Conservation (phyloP, 2,329 filamentous ascomycete genomes). For the Cladophialophora exuberans region DNA sequence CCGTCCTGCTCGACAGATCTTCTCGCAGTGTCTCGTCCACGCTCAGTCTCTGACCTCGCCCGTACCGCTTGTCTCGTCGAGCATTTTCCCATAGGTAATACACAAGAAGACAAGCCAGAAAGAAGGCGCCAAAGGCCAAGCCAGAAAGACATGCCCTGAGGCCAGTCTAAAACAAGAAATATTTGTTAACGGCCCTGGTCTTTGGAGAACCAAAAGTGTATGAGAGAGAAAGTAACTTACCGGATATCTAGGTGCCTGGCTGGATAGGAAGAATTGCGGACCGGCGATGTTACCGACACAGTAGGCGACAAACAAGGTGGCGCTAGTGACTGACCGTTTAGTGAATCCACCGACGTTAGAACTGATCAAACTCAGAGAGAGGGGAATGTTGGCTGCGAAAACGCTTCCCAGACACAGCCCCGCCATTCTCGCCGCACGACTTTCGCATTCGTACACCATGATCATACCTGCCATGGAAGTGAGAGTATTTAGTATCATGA, state of each 20-base stretch:
- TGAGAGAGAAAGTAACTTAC: constrained; percentile 6
- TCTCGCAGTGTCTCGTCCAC: constrained; percentile 36
- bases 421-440: constrained; percentile 36
- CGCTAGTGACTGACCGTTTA: constrained; percentile 58
- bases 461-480: constrained; percentile 40
- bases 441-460: constrained; percentile 38
- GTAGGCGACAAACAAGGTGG: constrained; percentile 57
- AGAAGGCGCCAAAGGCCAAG: constrained; percentile 37
- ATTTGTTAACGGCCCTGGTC: constrained; percentile 39
- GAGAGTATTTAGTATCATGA: constrained; percentile 40
- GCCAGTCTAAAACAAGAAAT: constrained; percentile 35
- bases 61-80: constrained; percentile 37
- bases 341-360: constrained; percentile 59
- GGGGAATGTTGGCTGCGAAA: constrained; percentile 42
- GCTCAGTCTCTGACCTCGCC: constrained; percentile 33
- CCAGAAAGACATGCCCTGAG: constrained; percentile 40
- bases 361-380: constrained; percentile 50
- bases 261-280: constrained; percentile 55
- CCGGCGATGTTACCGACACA: constrained; percentile 61
- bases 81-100: constrained; percentile 40
- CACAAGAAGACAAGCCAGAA: constrained; percentile 36
- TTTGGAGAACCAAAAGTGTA: neutral
- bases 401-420: constrained; percentile 39
- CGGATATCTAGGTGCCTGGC: constrained; percentile 54
- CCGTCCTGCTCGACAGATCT: constrained; percentile 42